Conservation (phyloP, 371 early-diverging fungal species). For the Mucor mucedo region DNA sequence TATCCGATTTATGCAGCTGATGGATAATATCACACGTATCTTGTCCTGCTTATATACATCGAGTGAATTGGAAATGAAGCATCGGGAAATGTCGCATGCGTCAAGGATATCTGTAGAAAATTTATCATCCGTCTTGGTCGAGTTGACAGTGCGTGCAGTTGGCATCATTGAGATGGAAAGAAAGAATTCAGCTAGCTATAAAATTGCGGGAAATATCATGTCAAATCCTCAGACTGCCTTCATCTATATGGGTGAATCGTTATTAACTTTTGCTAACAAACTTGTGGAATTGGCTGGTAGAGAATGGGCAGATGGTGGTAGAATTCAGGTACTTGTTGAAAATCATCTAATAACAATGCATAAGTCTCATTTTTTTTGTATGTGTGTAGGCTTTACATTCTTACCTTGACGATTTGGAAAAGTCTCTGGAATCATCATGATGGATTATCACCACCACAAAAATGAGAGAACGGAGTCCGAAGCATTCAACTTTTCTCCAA, state of each 20-base stretch:
- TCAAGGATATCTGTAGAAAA: conserved; percentile 27
- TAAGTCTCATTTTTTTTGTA: background rate
- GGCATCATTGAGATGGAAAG: conserved; percentile 43
- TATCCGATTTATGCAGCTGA: conserved; percentile 45
- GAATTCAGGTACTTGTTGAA: conserved; percentile 35
- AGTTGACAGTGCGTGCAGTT: conserved; percentile 43
- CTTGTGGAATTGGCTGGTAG: conserved; percentile 45
- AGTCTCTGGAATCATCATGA: conserved; percentile 5
- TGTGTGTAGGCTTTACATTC: conserved; percentile 9
- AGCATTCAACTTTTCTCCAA: too few relatives aligned
- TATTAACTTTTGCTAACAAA: conserved; percentile 43
- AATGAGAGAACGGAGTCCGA: too few relatives aligned
- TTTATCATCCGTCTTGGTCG: conserved; percentile 40
- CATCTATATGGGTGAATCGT: conserved; percentile 44
- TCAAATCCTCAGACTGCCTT: conserved; percentile 35
- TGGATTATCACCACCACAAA: too few relatives aligned
- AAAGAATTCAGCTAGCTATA: conserved; percentile 2
- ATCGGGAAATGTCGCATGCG: background rate
- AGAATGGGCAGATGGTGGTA: conserved; percentile 32
- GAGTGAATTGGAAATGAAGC: conserved; percentile 26
- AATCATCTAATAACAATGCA: background rate
- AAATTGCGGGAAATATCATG: conserved; percentile 44
- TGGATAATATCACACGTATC: conserved; percentile 45
- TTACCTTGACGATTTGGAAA: conserved; percentile 12
- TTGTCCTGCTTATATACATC: conserved; percentile 34